Conservation (phyloP, 1,284 basidiomycete genomes). For the Moesziomyces sp. region DNA sequence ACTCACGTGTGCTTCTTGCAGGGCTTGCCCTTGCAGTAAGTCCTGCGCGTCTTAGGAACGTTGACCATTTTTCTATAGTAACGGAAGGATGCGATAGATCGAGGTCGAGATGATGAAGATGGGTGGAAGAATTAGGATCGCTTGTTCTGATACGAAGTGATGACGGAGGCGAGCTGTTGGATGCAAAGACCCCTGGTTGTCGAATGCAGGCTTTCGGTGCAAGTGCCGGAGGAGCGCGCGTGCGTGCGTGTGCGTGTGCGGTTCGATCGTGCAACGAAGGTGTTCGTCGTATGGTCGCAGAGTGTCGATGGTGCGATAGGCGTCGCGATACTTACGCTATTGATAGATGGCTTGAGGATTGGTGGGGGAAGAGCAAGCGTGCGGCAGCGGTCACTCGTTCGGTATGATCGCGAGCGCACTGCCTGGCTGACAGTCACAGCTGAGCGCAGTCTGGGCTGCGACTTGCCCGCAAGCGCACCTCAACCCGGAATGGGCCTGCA, state of each 20-base stretch:
- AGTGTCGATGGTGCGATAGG: conserved; percentile 14
- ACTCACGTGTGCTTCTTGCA: conserved; percentile 98
- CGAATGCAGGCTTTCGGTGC: background rate
- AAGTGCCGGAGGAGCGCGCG: background rate
- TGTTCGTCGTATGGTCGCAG: conserved; percentile 1
- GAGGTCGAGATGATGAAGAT: conserved; percentile 9
- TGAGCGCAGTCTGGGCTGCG: background rate
- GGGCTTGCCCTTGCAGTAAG: conserved; percentile 97
- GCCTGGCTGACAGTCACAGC: background rate
- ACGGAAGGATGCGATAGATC: background rate
- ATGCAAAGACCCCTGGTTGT: conserved; percentile 1
- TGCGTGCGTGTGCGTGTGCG: background rate
- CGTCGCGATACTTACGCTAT: conserved; percentile 47
- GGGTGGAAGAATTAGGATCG: conserved; percentile 1
- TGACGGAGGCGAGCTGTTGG: conserved; percentile 1
- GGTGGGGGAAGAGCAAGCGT: conserved; percentile 42
- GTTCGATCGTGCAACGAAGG: background rate
- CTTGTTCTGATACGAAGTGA: background rate
- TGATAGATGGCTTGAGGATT: conserved; percentile 47
- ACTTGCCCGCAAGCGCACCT: background rate
- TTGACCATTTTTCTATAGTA: conserved; percentile 64
- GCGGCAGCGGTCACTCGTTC: conserved; percentile 17
- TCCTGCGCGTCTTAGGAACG: conserved; percentile 70
- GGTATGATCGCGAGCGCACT: conserved; percentile 42
- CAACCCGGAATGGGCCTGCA: background rate